Base-by-base conservation (phyloP, 2,329 filamentous ascomycete species). In the Alternaria incomplexa region DNA sequence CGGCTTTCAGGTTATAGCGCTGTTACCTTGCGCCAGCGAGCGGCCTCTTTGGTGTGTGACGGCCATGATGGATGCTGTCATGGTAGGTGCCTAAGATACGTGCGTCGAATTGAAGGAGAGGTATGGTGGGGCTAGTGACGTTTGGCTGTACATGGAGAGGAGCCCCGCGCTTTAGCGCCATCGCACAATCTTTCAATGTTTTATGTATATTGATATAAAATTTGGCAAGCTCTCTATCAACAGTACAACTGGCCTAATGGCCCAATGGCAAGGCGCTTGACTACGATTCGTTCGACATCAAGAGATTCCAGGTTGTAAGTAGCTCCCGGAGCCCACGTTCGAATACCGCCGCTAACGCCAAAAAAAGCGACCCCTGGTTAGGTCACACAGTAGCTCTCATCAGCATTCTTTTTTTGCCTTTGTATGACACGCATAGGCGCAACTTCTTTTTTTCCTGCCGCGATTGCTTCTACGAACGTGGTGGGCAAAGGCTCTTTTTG, bases 241-340 rank as follows among this genome's bases (percentile, higher is more conserved):
- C 12, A 46, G 15, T 23, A 65, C 32, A 63, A 66, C 62, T 56
- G 73, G 73, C 62, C 70, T 64, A 70, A 72, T 85, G 83, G 83
- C 83, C 83, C 83, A 85, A 85, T 85, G 83, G 83, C 82, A 85
- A 85, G 83, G 83, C 82, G 83, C 82, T 84, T 85, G 83, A 85
- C 83, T 85, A 85, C 83, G 83, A 84, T 72, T 64, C n/a, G 15
- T 54, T 53, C 45, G 63, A 52, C 48, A 75, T 75, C 73, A 75
- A 73, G 71, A 75, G 73, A 75, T 74, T 73, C 69, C 72, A 75
- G 72, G 69, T 65, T 65, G 57, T 60, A 60, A 60, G 57, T 60
- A 47, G 15, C n/a, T 28, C 56, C 20, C 10, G 26, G 15, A 43
- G 26, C 12, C 15, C 17, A 1, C 26, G 20, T 54, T 60, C 57